These are phyloP conservation scores for Phialophora expanda DNA, from an alignment of 2,329 filamentous ascomycete species.

Conservation along the genomic window DNA sequence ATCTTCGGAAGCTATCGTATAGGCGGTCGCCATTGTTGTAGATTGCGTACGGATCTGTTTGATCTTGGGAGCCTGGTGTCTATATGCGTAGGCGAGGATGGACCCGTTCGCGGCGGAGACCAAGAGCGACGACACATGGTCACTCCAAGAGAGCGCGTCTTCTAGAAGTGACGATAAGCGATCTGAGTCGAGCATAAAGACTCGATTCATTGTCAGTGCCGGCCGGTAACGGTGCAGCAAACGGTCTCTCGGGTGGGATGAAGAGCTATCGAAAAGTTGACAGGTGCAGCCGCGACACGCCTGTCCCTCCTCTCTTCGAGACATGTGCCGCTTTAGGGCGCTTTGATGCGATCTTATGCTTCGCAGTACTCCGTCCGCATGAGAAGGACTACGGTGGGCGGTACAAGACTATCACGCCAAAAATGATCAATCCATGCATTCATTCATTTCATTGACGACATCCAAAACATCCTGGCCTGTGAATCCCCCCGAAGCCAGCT, in stretches of 20 bases:
- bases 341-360: neutral
- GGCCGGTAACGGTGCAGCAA: neutral
- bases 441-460: no score
- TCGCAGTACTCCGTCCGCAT: neutral
- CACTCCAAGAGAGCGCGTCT: conserved; percentile 39
- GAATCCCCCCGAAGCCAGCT: no score
- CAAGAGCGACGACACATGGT: conserved; percentile 39
- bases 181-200: conserved; percentile 37
- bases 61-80: conserved; percentile 35
- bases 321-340: neutral
- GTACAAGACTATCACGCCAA: no score
- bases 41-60: conserved; percentile 39
- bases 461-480: neutral
- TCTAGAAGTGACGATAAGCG: conserved; percentile 36
- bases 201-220: conserved; percentile 33
- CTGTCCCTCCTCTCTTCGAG: neutral
- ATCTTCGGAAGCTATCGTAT: conserved; percentile 38
- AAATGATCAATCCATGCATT: neutral
- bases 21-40: conserved; percentile 40
- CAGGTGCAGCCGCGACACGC: neutral
- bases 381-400: neutral
- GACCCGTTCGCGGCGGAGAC: conserved; percentile 39
- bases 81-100: conserved; percentile 39
- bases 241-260: neutral
- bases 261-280: conserved; percentile 2